phyloP scores from a whole-genome alignment of 2,329 filamentous ascomycete genomes.

The Trichothecium sympodiale region DNA sequence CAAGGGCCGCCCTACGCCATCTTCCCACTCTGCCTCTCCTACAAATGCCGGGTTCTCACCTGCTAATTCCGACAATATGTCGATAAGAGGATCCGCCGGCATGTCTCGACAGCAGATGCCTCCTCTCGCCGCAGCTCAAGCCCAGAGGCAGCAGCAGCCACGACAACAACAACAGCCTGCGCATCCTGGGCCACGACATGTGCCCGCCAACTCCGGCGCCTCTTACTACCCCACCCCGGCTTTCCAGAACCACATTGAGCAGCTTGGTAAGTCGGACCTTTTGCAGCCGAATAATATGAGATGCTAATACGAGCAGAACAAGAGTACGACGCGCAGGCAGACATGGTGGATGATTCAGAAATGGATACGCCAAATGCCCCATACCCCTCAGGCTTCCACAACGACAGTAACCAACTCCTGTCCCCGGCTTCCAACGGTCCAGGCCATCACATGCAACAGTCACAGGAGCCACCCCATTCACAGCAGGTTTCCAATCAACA shows the following conservation, averaged over 20 bases:
- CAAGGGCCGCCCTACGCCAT: slow-evolving; percentile 70
- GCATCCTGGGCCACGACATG: slow-evolving; percentile 22
- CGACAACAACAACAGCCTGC: slow-evolving; percentile 11
- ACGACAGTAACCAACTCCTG: slow-evolving; percentile 31
- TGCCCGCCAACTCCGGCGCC: slow-evolving; percentile 27
- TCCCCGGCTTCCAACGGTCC: slow-evolving; percentile 28
- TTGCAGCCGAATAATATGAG: slow-evolving; percentile 46
- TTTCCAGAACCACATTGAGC: slow-evolving; percentile 90
- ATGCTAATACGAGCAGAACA: too few relatives aligned
- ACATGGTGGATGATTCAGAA: slow-evolving; percentile 77
- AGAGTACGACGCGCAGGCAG: slow-evolving; percentile 86
- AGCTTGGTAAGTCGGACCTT: slow-evolving; percentile 71
- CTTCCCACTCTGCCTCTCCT: slow-evolving; percentile 58
- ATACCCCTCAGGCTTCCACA: slow-evolving; percentile 48
- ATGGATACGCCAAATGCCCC: slow-evolving; percentile 56
- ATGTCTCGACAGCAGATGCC: slow-evolving; percentile 20
- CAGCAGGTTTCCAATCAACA: slow-evolving; percentile 22
- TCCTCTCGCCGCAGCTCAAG: slow-evolving; percentile 14
- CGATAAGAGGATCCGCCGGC: slow-evolving; percentile 28
- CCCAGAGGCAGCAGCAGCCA: slow-evolving; percentile 14
- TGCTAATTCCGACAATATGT: slow-evolving; percentile 34
- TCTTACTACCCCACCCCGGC: slow-evolving; percentile 68
- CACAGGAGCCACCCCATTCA: slow-evolving; percentile 23
- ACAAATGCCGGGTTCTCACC: slow-evolving; percentile 35
- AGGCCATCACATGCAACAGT: slow-evolving; percentile 21